Evolutionary conservation across 495 filamentous ascomycete genomes (phyloP).

Genomic region (Tetracladium setigerum): DNA sequence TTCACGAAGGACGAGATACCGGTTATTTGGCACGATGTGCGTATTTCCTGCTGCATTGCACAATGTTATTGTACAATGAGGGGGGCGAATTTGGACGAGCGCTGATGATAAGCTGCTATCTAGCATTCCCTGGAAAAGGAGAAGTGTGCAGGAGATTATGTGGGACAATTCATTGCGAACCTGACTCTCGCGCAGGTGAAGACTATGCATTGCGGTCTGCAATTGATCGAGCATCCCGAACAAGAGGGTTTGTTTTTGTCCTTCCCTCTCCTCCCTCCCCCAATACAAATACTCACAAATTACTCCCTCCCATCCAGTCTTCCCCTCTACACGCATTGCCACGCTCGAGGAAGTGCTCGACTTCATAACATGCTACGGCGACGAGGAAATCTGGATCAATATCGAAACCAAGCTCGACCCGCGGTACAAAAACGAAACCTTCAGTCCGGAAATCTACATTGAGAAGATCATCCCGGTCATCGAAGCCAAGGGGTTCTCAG

Average conservation of each 20-base stretch:
- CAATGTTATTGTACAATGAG: no score
- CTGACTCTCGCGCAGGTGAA: slow-evolving; percentile 26
- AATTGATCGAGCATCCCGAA: slow-evolving; percentile 16
- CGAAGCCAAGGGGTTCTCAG: slow-evolving; percentile 14
- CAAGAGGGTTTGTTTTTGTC: slow-evolving; percentile 15
- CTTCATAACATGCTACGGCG: slow-evolving; percentile 26
- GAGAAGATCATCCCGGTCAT: slow-evolving; percentile 23
- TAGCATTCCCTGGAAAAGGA: no score
- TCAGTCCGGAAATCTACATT: slow-evolving; percentile 21
- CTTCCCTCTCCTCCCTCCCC: not conserved
- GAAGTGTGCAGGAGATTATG: slow-evolving; percentile 24
- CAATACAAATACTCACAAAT: not conserved
- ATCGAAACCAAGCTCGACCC: slow-evolving; percentile 28
- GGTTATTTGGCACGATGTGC: slow-evolving; percentile 25
- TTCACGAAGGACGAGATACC: slow-evolving; percentile 27
- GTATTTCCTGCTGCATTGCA: no score
- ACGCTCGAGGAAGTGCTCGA: slow-evolving; percentile 27
- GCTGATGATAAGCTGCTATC: no score
- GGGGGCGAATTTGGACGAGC: no score
- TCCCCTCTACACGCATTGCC: slow-evolving; percentile 23
- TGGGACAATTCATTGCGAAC: slow-evolving; percentile 26
- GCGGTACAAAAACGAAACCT: slow-evolving; percentile 18
- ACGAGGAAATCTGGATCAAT: slow-evolving; percentile 21
- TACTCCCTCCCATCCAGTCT: slow-evolving; percentile 12
- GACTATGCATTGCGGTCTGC: slow-evolving; percentile 23